phyloP scores from a whole-genome alignment of 139 green algal species.

The Klebsormidium nitens region DNA sequence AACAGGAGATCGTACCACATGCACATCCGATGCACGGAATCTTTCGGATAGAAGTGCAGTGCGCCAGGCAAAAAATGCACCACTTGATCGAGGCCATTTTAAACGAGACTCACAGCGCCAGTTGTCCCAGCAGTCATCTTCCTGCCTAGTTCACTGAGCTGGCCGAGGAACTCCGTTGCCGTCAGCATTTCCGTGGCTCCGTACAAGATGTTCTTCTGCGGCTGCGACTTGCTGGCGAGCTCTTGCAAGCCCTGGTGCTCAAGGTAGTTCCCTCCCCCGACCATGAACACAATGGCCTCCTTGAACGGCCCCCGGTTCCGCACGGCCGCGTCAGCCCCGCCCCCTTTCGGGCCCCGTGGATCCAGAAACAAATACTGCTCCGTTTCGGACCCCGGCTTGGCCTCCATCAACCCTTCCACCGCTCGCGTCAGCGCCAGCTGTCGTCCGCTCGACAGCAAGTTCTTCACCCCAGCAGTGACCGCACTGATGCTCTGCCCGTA shows the following conservation, averaged over 20 bases:
- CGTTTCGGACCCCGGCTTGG: conserved; percentile 12
- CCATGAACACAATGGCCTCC: conserved; percentile 93
- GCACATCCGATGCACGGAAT: too few species aligned
- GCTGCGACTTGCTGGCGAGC: conserved; percentile 45
- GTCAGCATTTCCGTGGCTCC: conserved; percentile 86
- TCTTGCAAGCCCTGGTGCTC: conserved; percentile 75
- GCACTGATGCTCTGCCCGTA: conserved; percentile 54
- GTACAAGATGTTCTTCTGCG: conserved; percentile 68
- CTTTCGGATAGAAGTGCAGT: too few species aligned
- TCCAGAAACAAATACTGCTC: conserved; percentile 82
- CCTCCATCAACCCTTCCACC: conserved; percentile 88
- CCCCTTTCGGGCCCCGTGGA: conserved; percentile 57
- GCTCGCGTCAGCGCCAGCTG: conserved; percentile 72
- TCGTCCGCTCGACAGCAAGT: conserved; percentile 63
- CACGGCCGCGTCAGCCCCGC: conserved; percentile 38
- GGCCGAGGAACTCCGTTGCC: conserved; percentile 62
- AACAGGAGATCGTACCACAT: too few species aligned
- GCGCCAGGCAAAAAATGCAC: too few species aligned
- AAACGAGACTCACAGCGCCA: too few species aligned
- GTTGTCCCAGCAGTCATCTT: too few species aligned
- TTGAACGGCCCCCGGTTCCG: conserved; percentile 48
- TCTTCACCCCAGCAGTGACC: conserved; percentile 90
- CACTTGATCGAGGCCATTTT: too few species aligned
- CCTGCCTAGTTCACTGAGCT: conserved; percentile 75
- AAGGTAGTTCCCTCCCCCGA: conserved; percentile 94